Evolutionary conservation across 1,284 basidiomycete genomes (phyloP), one percentile per base, ranked within the genome.

Genomic region (Anthracocystis walkeri): DNA sequence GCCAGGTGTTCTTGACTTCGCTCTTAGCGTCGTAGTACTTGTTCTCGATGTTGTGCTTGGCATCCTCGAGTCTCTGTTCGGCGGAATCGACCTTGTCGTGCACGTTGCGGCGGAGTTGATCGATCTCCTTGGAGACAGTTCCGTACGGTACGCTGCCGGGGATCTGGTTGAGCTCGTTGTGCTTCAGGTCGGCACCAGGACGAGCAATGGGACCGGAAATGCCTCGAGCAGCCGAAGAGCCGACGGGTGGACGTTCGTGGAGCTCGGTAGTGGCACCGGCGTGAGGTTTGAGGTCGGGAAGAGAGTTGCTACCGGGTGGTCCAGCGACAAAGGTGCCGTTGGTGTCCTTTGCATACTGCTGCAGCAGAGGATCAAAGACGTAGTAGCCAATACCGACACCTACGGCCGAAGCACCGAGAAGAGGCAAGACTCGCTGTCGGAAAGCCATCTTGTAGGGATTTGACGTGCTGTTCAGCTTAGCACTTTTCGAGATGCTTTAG

Each of bases 341-440:
- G 59, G 74, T 77, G 57, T 77, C 74, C 50, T 69, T 64, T 25
- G 56, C 45, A 40, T 77, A 77, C 60, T 77, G 74, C 41, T 64
- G 61, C 21, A 77, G 74, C 40, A 77, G 25, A 21, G 74, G 74
- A n/a, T 77, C 74, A 45, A 73, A 77, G 62, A 77, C 74, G 50
- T 69, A 77, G 69, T 69, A 68, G 35, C 74, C 74, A 18, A 77
- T 73, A 53, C 74, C 74, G 35, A 73, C 74, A 60, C 74, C 74
- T 2, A 73, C 60, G 57, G 59, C 65, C 18, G 74, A 68, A 21
- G 62, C 69, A 48, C 69, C 74, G 38, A 77, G 65, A 5, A 77
- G 52, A 1, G 74, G 74, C 33, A 77, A 33, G 8, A 77, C 53
- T 46, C 74, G 61, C 52, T 68, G 65, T 59, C 69, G 69, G 57